A percentile compares a stretch with the other conserved stretches of the same genome.
These are phyloP conservation scores for Cutaneotrichosporon sp. DNA, from an alignment of 1,284 basidiomycete genomes.

Conservation along the genomic window DNA sequence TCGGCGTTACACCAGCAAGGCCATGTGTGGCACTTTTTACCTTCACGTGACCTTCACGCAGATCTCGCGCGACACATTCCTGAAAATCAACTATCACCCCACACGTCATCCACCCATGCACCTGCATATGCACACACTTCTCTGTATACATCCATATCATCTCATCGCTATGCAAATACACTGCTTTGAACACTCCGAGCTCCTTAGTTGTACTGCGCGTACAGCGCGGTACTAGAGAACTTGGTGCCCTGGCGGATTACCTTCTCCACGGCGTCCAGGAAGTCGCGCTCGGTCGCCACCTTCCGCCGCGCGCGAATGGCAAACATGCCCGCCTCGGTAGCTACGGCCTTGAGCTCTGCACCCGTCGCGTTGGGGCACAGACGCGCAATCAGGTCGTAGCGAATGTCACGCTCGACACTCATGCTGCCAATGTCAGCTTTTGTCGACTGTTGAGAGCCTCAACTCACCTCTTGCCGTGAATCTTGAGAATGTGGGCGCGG, in stretches of 20 bases:
- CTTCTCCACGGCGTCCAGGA: slow-evolving; percentile 96
- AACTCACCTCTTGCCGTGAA: slow-evolving; percentile 85
- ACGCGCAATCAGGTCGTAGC: slow-evolving; percentile 94
- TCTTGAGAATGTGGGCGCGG: slow-evolving; percentile 91
- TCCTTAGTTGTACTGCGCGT: slow-evolving; percentile 49
- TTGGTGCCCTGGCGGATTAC: slow-evolving; percentile 96
- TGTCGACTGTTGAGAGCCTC: neutral
- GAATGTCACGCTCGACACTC: slow-evolving; percentile 95
- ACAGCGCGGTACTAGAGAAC: slow-evolving; percentile 72
- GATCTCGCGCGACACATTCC: no score
- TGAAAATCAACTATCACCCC: no score
- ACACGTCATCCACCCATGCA: neutral
- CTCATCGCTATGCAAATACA: slow-evolving; percentile 7
- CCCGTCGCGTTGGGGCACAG: slow-evolving; percentile 97
- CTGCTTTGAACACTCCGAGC: neutral
- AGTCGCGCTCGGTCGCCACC: slow-evolving; percentile 95
- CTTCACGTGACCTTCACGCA: no score
- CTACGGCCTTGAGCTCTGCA: slow-evolving; percentile 91
- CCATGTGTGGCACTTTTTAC: no score
- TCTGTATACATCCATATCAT: neutral
- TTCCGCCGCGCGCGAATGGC: slow-evolving; percentile 95
- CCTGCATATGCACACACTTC: neutral
- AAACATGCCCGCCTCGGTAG: slow-evolving; percentile 99
- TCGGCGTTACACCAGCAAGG: no score
- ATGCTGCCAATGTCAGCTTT: slow-evolving; percentile 60